Evolutionary conservation across 75 land plant species (phyloP).

Genomic region (Azolla pinnata): DNA sequence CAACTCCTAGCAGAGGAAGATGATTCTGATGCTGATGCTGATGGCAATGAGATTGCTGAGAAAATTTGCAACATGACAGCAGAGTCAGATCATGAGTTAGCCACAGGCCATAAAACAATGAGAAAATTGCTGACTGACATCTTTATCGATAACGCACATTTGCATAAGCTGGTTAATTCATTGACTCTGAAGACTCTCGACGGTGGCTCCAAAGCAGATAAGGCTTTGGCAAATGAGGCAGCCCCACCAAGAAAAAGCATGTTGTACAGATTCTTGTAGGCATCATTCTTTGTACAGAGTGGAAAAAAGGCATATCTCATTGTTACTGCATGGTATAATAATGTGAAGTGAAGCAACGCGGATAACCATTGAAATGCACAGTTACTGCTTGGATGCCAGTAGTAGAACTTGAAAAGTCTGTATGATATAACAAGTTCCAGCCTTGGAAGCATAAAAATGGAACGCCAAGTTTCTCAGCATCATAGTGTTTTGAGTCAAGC

Average conservation of each 20-base stretch:
- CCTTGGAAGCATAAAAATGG: neutral
- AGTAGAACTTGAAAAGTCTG: neutral
- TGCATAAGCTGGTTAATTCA: constrained; percentile 73
- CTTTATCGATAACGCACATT: constrained; percentile 70
- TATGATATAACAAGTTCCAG: neutral
- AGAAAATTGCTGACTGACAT: constrained; percentile 60
- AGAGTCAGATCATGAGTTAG: constrained; percentile 1
- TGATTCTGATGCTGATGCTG: constrained; percentile 15
- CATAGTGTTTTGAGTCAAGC: neutral
- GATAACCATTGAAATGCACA: neutral
- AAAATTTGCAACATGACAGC: neutral
- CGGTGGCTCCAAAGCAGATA: constrained; percentile 14
- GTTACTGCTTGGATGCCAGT: neutral
- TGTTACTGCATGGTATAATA: neutral
- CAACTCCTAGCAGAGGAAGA: constrained; percentile 67
- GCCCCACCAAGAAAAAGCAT: constrained; percentile 35
- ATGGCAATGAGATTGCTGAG: neutral
- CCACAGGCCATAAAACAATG: constrained; percentile 23
- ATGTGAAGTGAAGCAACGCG: too few species aligned
- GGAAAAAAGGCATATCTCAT: neutral
- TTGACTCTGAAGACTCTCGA: constrained; percentile 54
- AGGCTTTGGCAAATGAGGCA: constrained; percentile 22
- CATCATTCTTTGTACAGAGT: neutral
- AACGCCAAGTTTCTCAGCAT: neutral
- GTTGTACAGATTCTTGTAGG: constrained; percentile 43